Conservation (phyloP, 2,329 filamentous ascomycete species). For the Ophiocordyceps camponoti-leonardi region DNA sequence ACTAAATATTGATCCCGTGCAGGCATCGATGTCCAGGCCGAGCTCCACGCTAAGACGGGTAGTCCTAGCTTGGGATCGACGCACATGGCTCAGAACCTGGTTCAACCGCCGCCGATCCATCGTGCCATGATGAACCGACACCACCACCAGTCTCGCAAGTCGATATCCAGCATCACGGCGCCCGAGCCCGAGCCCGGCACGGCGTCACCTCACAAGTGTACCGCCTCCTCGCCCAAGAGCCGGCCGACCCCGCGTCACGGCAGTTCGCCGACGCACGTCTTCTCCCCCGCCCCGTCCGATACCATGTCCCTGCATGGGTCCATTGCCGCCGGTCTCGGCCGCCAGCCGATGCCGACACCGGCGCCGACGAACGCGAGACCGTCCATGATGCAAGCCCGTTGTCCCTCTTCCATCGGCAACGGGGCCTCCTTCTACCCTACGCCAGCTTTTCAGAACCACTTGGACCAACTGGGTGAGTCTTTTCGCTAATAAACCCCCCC, state of each 20-base stretch:
- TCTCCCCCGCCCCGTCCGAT: slow-evolving; percentile 28
- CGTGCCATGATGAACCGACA: slow-evolving; percentile 65
- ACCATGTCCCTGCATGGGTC: slow-evolving; percentile 26
- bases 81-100: slow-evolving; percentile 48
- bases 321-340: slow-evolving; percentile 13
- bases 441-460: slow-evolving; percentile 75
- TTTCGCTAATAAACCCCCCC: no score
- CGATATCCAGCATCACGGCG: slow-evolving; percentile 57
- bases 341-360: slow-evolving; percentile 14
- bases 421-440: slow-evolving; percentile 56
- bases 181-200: slow-evolving; percentile 47
- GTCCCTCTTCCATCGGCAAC: slow-evolving; percentile 18
- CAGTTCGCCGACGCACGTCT: slow-evolving; percentile 35
- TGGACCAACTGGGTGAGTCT: slow-evolving; percentile 86
- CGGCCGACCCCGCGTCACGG: slow-evolving; percentile 70
- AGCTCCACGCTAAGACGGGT: slow-evolving; percentile 81
- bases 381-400: slow-evolving; percentile 19
- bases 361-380: slow-evolving; percentile 10
- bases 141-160: slow-evolving; percentile 60
- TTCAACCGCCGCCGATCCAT: slow-evolving; percentile 61
- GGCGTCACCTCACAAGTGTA: slow-evolving; percentile 35
- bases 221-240: slow-evolving; percentile 47
- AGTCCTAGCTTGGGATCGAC: slow-evolving; percentile 64
- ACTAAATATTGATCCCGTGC: neutral
- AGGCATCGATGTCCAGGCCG: slow-evolving; percentile 96